Conservation (phyloP, 305 asterid genomes). For the Solanum hybrid region DNA sequence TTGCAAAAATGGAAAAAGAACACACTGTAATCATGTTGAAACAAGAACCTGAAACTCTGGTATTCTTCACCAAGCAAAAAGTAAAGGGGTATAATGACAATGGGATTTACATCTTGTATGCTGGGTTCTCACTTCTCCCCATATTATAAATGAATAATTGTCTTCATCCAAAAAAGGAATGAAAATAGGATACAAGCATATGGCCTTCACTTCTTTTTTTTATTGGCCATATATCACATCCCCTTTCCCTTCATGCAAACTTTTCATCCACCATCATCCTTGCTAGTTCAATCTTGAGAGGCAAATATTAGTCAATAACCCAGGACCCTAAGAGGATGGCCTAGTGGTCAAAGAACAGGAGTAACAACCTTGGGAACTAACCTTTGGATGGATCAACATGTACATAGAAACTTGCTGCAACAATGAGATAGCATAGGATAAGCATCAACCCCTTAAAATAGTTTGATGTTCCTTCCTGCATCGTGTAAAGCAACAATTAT, state of each 20-base stretch:
- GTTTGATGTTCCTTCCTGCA: slow-evolving; percentile 98
- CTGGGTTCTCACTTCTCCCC: neutral
- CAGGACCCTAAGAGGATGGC: neutral
- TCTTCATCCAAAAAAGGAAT: neutral
- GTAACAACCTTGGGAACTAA: slow-evolving; percentile 20
- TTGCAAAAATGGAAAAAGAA: neutral
- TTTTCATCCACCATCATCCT: neutral
- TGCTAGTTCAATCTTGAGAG: neutral
- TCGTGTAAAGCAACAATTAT: slow-evolving; percentile 7
- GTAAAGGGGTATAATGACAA: neutral
- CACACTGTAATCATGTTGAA: neutral
- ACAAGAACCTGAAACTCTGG: neutral
- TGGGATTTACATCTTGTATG: neutral
- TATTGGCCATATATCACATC: neutral
- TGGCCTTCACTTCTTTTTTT: neutral
- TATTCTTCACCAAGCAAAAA: neutral
- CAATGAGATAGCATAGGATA: slow-evolving; percentile 87
- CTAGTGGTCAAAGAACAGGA: neutral
- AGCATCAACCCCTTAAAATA: slow-evolving; percentile 97
- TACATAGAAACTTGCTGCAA: slow-evolving; percentile 96
- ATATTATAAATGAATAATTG: neutral
- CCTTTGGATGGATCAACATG: slow-evolving; percentile 71
- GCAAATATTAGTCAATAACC: neutral
- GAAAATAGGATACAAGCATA: neutral
- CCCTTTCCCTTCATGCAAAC: neutral